Evolutionary conservation across 495 filamentous ascomycete genomes (phyloP).

Genomic region (Neurospora sp.): DNA sequence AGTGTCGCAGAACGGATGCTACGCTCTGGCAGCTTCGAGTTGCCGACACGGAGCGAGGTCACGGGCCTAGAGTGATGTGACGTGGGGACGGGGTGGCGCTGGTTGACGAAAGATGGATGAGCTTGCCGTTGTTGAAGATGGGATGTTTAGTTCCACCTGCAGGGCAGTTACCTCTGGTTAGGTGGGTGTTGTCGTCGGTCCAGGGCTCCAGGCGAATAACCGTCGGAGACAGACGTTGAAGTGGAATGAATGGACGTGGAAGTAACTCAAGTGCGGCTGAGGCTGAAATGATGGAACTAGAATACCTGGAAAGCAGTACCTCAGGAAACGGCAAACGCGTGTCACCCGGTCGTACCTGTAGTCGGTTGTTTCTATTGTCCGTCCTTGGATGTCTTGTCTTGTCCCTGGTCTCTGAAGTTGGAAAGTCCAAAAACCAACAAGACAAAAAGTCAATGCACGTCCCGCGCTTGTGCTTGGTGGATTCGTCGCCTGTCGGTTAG

Average conservation of each 20-base stretch:
- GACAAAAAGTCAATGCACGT: background rate
- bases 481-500: background rate
- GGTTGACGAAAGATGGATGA: background rate
- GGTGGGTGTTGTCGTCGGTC: background rate
- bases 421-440: background rate
- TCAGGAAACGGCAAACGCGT: background rate
- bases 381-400: background rate
- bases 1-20: background rate
- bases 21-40: background rate
- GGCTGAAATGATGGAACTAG: background rate
- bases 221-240: background rate
- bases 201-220: background rate
- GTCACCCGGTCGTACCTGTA: background rate
- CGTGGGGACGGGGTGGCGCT: background rate
- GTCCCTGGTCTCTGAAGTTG: background rate
- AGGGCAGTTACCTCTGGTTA: background rate
- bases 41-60: background rate
- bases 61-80: background rate
- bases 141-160: background rate
- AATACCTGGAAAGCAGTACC: background rate
- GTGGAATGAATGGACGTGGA: background rate
- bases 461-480: background rate
- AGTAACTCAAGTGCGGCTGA: background rate
- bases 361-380: background rate
- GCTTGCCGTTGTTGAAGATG: background rate